These are phyloP conservation scores for Pythium biforme DNA, from an alignment of 352 stramenopile genomes.

Conservation along the genomic window DNA sequence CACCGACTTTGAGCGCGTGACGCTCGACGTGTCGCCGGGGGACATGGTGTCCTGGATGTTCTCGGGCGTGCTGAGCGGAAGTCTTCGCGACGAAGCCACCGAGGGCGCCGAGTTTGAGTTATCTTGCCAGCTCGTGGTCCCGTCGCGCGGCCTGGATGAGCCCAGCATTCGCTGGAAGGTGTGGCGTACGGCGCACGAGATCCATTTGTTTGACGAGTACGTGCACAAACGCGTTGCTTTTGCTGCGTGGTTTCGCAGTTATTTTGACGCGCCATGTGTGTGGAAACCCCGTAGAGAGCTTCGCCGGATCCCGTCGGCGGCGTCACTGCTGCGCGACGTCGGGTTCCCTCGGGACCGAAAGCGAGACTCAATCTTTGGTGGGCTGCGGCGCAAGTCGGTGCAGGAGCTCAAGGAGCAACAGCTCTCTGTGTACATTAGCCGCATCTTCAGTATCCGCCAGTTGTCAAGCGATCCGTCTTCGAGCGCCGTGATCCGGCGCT, in stretches of 20 bases:
- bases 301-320: slow-evolving; percentile 24
- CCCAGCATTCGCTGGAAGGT: slow-evolving; percentile 77
- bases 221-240: too few relatives aligned
- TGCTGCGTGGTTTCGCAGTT: too few relatives aligned
- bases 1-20: slow-evolving; percentile 53
- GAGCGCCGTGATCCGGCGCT: slow-evolving; percentile 31
- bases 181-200: slow-evolving; percentile 67
- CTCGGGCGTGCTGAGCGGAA: slow-evolving; percentile 50
- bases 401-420: slow-evolving; percentile 72
- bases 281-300: slow-evolving; percentile 41
- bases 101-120: slow-evolving; percentile 69
- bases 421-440: slow-evolving; percentile 67
- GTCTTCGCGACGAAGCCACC: slow-evolving; percentile 56
- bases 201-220: slow-evolving; percentile 74
- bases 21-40: slow-evolving; percentile 40
- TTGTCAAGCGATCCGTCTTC: slow-evolving; percentile 23
- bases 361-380: slow-evolving; percentile 67
- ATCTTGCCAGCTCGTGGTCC: slow-evolving; percentile 65
- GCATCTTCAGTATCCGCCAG: slow-evolving; percentile 19
- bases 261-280: neutral
- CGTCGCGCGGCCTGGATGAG: slow-evolving; percentile 49
- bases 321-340: slow-evolving; percentile 56
- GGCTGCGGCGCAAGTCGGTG: slow-evolving; percentile 63
- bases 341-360: slow-evolving; percentile 66
- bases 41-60: slow-evolving; percentile 40